These are phyloP conservation scores for Tilletia caries DNA, from an alignment of 1,284 basidiomycete genomes.

Conservation along the genomic window DNA sequence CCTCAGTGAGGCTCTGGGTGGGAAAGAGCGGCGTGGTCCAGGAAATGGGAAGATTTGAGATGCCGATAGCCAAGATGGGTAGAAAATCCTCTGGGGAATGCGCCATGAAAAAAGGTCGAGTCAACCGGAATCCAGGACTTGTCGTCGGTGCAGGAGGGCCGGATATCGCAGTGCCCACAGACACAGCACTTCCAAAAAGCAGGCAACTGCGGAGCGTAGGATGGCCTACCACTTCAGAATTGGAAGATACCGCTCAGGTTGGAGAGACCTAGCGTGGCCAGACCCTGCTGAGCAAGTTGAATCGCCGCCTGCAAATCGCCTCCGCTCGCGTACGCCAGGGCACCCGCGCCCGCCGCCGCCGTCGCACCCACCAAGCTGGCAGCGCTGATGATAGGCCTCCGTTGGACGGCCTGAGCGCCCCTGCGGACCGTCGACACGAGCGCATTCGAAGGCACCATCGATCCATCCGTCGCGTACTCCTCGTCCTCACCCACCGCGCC, in stretches of 20 bases:
- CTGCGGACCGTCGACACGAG: conserved; percentile 20
- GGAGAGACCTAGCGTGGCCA: neutral
- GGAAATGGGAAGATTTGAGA: too few relatives aligned
- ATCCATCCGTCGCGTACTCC: conserved; percentile 27
- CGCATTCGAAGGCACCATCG: conserved; percentile 21
- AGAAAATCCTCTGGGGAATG: too few relatives aligned
- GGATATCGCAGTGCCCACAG: too few relatives aligned
- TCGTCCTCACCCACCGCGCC: conserved; percentile 34
- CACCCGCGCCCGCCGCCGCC: conserved; percentile 44
- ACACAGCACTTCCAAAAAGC: neutral
- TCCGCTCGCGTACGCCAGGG: conserved; percentile 17
- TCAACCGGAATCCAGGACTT: too few relatives aligned
- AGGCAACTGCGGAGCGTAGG: neutral
- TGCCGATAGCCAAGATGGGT: too few relatives aligned
- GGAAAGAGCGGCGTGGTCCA: too few relatives aligned
- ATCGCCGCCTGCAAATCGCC: conserved; percentile 4
- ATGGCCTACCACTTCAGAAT: conserved; percentile 1
- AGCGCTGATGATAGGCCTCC: conserved; percentile 41
- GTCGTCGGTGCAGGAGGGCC: too few relatives aligned
- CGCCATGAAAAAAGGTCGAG: too few relatives aligned
- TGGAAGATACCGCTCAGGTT: conserved; percentile 13
- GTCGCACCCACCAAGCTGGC: conserved; percentile 45
- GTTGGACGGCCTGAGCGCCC: conserved; percentile 34
- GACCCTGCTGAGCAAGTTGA: conserved; percentile 9
- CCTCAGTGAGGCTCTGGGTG: too few relatives aligned